Base-by-base conservation (phyloP, 768 basidiomycete species). In the Suillus brevipes region DNA sequence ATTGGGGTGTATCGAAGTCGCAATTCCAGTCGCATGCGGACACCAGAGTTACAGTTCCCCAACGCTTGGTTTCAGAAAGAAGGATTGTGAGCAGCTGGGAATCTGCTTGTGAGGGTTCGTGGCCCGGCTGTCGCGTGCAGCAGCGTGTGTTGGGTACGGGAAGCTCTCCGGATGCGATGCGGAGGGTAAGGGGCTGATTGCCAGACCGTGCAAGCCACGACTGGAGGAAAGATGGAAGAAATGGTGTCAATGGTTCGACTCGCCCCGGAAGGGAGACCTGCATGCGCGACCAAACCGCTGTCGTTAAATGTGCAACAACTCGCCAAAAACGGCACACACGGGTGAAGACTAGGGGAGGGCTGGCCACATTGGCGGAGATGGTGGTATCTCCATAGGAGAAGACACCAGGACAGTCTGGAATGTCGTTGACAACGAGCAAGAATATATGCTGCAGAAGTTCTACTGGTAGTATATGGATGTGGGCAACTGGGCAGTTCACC, bases 141-240 rank as follows among this genome's bases (percentile, higher is more conserved):
- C 12, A 12, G 12, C 31, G 34, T 36, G 53, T 13, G 31, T 0
- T 13, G 53, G 20, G 20, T 36, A 55, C 34, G 34, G 53, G 53
- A 12, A 55, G 53, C 31, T 55, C 20, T 55, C 53, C 53, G 20
- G 53, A 55, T 20, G 13, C 3, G 20, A 55, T 55, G 20, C 31
- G 53, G 31, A 55, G 53, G 53, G 53, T 55, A 20, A 55, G 53
- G 12, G 53, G 53, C 34, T 55, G 53, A 55, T 36, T 34, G 20
- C 31, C 53, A 55, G 53, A 55, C 12, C 20, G 53, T 20, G 53
- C 53, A n/a, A 55, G 53, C 53, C 53, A 55, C 53, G 53, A 55
- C 53, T 55, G 53, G 34, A 55, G 53, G 53, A 55, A n/a, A 55
- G 53, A 55, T 55, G 34, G 53, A 36, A 55, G 53, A 36, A 55